Evolutionary conservation across 2,329 filamentous ascomycete species (phyloP).

Genomic region (Fusarium buharicum): DNA sequence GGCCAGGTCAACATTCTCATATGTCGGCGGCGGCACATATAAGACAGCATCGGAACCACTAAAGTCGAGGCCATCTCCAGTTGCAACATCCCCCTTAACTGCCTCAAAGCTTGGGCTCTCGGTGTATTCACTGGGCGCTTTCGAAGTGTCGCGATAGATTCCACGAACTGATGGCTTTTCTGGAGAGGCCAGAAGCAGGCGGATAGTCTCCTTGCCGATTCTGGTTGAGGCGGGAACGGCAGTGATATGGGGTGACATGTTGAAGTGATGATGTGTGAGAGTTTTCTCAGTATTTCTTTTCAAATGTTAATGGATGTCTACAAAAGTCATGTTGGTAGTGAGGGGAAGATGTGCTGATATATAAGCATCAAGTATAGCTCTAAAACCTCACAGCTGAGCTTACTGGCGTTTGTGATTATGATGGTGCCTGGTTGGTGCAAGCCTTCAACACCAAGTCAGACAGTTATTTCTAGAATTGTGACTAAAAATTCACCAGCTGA

Average conservation of each 20-base stretch:
- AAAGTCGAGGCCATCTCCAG: conserved; percentile 43
- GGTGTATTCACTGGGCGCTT: conserved; percentile 45
- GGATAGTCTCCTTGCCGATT: conserved; percentile 44
- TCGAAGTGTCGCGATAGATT: conserved; percentile 46
- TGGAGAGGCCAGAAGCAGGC: conserved; percentile 38
- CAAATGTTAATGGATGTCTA: too few species aligned
- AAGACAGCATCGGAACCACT: conserved; percentile 45
- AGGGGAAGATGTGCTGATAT: too few species aligned
- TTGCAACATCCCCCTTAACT: conserved; percentile 44
- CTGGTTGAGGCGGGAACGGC: conserved; percentile 49
- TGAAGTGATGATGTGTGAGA: background rate
- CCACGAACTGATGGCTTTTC: conserved; percentile 38
- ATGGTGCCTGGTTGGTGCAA: background rate
- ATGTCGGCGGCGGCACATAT: conserved; percentile 48
- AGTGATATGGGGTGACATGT: conserved; percentile 45
- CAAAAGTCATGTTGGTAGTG: too few species aligned
- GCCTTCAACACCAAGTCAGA: background rate
- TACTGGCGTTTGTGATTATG: background rate
- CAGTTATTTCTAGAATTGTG: background rate
- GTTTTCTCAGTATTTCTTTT: too few species aligned
- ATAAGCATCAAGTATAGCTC: too few species aligned
- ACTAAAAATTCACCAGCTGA: background rate
- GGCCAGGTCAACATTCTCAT: conserved; percentile 37
- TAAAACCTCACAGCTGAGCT: background rate
- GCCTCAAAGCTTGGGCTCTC: conserved; percentile 43